Percentiles rank a stretch among this genome's conserved stretches.
These are phyloP conservation scores for Celoporthe dispersa DNA, from an alignment of 2,329 filamentous ascomycete genomes.

Conservation along the genomic window DNA sequence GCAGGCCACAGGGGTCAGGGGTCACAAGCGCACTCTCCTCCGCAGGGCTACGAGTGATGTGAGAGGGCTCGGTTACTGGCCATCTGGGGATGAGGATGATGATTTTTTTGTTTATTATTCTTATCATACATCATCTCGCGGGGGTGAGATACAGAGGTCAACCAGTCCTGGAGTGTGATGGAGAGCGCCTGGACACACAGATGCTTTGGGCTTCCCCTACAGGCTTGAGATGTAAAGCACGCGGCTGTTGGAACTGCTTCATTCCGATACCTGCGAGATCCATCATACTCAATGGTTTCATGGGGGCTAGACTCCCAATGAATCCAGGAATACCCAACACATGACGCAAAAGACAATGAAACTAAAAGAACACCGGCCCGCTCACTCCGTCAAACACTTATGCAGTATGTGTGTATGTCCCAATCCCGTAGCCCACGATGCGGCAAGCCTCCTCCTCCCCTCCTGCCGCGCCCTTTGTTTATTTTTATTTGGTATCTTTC, in stretches of 20 bases:
- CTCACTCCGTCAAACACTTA: conserved; percentile 24
- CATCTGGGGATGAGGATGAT: no score
- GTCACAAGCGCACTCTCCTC: neutral
- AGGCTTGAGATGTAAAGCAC: no score
- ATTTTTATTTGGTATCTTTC: conserved; percentile 20
- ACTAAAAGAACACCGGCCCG: conserved; percentile 26
- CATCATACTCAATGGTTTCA: conserved; percentile 17
- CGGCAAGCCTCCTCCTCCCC: neutral
- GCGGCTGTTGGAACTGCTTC: conserved; percentile 13
- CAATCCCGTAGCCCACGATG: conserved; percentile 15
- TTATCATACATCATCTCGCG: no score
- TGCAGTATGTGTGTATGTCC: conserved; percentile 22
- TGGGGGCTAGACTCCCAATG: conserved; percentile 14
- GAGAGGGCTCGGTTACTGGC: neutral
- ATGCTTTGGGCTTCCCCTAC: no score
- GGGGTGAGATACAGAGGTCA: neutral
- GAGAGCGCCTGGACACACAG: neutral
- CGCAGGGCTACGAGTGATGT: neutral
- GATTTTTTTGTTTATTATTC: no score
- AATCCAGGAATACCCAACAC: conserved; percentile 24
- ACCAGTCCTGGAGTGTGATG: neutral
- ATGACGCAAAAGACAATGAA: conserved; percentile 28
- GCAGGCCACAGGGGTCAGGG: neutral
- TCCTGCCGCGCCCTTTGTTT: conserved; percentile 5
- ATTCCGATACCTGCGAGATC: conserved; percentile 23